Percentiles rank a stretch among this genome's conserved stretches.
Conservation (phyloP, 164 flowering plant genomes). For the Platanus orientalis region DNA sequence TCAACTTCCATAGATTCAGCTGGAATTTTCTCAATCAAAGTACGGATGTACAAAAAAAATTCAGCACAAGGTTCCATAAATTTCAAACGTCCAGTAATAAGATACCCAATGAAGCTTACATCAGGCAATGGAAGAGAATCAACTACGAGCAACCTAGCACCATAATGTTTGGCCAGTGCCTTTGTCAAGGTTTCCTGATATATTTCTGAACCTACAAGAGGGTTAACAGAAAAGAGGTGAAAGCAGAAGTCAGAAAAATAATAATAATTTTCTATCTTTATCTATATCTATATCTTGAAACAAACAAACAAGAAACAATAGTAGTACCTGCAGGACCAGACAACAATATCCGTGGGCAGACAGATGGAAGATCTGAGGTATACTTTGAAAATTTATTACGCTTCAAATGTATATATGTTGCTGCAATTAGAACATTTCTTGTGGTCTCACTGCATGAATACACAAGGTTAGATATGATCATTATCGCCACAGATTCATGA, state of each 20-base stretch:
- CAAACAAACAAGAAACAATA: slow-evolving; percentile 2
- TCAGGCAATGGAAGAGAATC: slow-evolving; percentile 74
- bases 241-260: neutral
- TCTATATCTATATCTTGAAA: too few relatives aligned
- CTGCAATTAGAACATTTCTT: slow-evolving; percentile 71
- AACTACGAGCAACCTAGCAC: slow-evolving; percentile 68
- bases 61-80: too few relatives aligned
- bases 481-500: neutral
- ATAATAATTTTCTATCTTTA: too few relatives aligned
- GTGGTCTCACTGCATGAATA: slow-evolving; percentile 66
- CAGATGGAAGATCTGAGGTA: slow-evolving; percentile 55
- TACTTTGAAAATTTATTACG: slow-evolving; percentile 43
- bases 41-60: too few relatives aligned
- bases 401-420: slow-evolving; percentile 68
- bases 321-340: slow-evolving; percentile 88
- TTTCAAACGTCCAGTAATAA: too few relatives aligned
- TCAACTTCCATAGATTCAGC: neutral
- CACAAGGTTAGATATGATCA: slow-evolving; percentile 2
- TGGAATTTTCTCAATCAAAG: neutral
- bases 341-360: slow-evolving; percentile 75
- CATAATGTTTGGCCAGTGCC: slow-evolving; percentile 81
- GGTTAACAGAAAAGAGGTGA: neutral
- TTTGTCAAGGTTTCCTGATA: slow-evolving; percentile 80
- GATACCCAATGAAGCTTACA: slow-evolving; percentile 41
- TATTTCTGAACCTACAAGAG: slow-evolving; percentile 72